Evolutionary conservation across 192 early-diverging fungal genomes (phyloP).

Genomic region (Entomortierella parvispora): DNA sequence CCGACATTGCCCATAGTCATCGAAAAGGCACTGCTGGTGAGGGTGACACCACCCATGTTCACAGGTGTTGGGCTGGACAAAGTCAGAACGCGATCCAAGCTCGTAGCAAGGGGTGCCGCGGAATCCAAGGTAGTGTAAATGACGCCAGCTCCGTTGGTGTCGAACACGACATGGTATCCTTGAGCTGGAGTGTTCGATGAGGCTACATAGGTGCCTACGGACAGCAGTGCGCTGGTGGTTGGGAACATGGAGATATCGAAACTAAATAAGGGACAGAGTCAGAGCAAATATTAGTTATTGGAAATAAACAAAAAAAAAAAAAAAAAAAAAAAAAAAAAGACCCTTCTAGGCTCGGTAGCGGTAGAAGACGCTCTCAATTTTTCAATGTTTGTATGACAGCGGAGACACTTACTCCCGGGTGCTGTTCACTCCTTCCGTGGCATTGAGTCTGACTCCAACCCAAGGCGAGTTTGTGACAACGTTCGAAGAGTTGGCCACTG

Average conservation of each 20-base stretch:
- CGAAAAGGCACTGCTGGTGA: conserved; percentile 24
- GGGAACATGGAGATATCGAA: conserved; percentile 10
- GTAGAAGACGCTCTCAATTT: not conserved
- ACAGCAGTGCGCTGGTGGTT: conserved; percentile 3
- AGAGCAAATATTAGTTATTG: not conserved
- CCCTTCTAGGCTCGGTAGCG: too few species aligned
- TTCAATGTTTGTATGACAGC: not conserved
- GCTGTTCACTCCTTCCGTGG: conserved; percentile 1
- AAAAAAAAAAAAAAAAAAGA: too few species aligned
- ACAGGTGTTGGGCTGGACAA: conserved; percentile 17
- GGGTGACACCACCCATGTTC: conserved; percentile 18
- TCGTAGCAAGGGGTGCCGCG: not conserved
- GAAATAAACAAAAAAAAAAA: not conserved
- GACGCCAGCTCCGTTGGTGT: conserved; percentile 6
- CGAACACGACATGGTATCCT: conserved; percentile 36
- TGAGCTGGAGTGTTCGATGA: conserved; percentile 15
- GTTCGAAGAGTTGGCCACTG: conserved; percentile 8
- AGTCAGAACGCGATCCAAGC: conserved; percentile 2
- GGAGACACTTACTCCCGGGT: conserved; percentile 14
- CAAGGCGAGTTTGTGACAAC: conserved; percentile 9
- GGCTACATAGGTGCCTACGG: conserved; percentile 22
- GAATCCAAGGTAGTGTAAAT: conserved; percentile 15
- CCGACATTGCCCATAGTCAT: conserved; percentile 27
- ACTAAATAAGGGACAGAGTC: not conserved
- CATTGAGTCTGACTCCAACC: conserved; percentile 22